Conservation (phyloP, 2,329 filamentous ascomycete species). For the Triangularia setosa region DNA sequence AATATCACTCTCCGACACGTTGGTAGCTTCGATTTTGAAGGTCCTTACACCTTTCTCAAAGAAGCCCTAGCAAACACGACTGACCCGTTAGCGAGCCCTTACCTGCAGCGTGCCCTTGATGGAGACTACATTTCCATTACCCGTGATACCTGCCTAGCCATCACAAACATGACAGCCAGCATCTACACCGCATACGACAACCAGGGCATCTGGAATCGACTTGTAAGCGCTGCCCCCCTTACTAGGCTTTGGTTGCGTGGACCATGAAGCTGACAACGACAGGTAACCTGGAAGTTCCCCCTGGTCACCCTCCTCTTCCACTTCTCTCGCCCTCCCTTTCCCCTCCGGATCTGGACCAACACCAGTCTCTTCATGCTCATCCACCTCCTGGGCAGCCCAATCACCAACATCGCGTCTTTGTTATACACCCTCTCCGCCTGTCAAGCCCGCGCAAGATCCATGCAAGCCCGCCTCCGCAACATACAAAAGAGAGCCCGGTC, state of each 20-base stretch:
- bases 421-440: slow-evolving; percentile 4
- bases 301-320: slow-evolving; percentile 12
- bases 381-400: slow-evolving; percentile 9
- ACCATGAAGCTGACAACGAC: background rate
- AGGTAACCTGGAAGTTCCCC: slow-evolving; percentile 15
- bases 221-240: slow-evolving; percentile 3
- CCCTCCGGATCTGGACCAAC: slow-evolving; percentile 5
- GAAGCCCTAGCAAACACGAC: slow-evolving; percentile 8
- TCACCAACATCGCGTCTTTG: slow-evolving; percentile 9
- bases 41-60: background rate
- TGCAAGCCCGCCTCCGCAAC: background rate
- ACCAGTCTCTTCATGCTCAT: slow-evolving; percentile 10
- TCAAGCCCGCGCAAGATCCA: background rate
- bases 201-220: slow-evolving; percentile 10
- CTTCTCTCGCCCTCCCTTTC: slow-evolving; percentile 11
- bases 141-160: slow-evolving; percentile 1
- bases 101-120: background rate
- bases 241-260: no score
- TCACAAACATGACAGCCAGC: background rate
- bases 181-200: slow-evolving; percentile 1
- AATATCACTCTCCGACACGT: slow-evolving; percentile 8
- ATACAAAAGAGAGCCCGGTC: background rate
- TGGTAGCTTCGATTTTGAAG: slow-evolving; percentile 2
- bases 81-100: background rate
- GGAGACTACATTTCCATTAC: slow-evolving; percentile 6